Base-by-base conservation (phyloP, 768 basidiomycete species). In the Russula ochroleuca region DNA sequence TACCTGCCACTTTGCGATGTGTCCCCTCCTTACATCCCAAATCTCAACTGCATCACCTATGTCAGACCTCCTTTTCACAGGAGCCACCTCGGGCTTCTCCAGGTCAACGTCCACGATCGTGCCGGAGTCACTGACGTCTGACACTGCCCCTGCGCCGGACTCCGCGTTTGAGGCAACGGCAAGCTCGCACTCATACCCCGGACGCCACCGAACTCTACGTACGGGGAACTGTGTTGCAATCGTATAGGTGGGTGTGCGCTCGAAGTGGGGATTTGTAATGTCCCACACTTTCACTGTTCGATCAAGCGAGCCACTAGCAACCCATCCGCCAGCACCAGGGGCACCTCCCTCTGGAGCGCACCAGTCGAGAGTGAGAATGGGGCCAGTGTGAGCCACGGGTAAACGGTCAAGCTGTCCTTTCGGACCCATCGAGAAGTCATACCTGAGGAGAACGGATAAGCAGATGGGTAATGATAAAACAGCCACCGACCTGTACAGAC, bases 281-380 rank as follows among this genome's bases (percentile, higher is more conserved):
- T 90, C 85, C 91, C 91, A 93, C 0, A 85, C 89, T 77, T 92
- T 92, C 55, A 92, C 90, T 33, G 81, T 85, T 40, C 85, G 83
- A 74, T 94, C 92, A 35, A 93, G 75, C 0, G 90, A 88, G 14
- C 86, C 89, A 58, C 88, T 92, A 6, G 84, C 86, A 23, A 94
- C 79, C 90, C 90, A 94, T 2, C 89, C 88, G 3, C 68, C 67
- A 7, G 74, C 61, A 57, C 67, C 61, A 8, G 65, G 55, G 41
- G 54, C 45, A 8, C 33, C 68, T 61, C 28, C 67, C 61, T 71
- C 33, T 75, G 71, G 37, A 75, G 74, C 48, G 53, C 81, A 81
- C 91, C 91, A 93, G 66, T 91, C 90, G 23, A 92, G 74, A 3
- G 88, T 76, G 2, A 90, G 83, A 13, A 93, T 83, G 8, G 90